Evolutionary conservation across 352 stramenopile genomes (phyloP), one percentile per base, ranked within the genome.

Genomic region (Globisporangium parvum): DNA sequence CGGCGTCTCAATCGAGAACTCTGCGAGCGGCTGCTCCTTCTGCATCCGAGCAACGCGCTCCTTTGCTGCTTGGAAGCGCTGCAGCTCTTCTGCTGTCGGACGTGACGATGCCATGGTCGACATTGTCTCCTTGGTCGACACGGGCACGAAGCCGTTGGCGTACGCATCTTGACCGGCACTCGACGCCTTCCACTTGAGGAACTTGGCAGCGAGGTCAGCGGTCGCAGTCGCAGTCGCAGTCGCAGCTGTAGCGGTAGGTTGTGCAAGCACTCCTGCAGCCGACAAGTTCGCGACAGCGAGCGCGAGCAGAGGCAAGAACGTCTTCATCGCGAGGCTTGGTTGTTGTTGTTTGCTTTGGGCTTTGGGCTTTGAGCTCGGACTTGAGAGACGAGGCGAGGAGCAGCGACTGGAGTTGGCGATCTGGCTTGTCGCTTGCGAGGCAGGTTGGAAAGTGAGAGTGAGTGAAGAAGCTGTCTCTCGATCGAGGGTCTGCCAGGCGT

Each of bases 1-100:
- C 12, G 74, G 78, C 48, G 77, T 84, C 46, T 89, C 67, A 12
- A 59, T 71, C 8, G 77, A 84, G 69, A 89, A 89, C 44, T 63
- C 20, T 1, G 80, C 80, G n/a, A 77, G 64, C 2, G 80, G 75
- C 54, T 91, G 87, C 4, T 54, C 53, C 5, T 55, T 57, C 60
- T 85, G 69, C 15, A 60, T 63, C 20, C 73, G 56, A 42, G 73
- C 61, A 55, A 89, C 75, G 35, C 12, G 8, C 8, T 51, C 44
- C 6, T 46, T 33, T 0, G 53, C 45, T 31, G 40, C 35, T 35
- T 47, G 41, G 49, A 68, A 61, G n/a, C 57, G 56, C 24, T 14
- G 6, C 35, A 64, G 56, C 35, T 64, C 52, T 20, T 68, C 56
- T 3, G 15, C 6, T 1, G 55, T 63, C 40, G 31, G 33, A 23